These are phyloP conservation scores for Xenosphaeropsis pyriputrescens DNA, from an alignment of 2,329 filamentous ascomycete species.

Conservation along the genomic window DNA sequence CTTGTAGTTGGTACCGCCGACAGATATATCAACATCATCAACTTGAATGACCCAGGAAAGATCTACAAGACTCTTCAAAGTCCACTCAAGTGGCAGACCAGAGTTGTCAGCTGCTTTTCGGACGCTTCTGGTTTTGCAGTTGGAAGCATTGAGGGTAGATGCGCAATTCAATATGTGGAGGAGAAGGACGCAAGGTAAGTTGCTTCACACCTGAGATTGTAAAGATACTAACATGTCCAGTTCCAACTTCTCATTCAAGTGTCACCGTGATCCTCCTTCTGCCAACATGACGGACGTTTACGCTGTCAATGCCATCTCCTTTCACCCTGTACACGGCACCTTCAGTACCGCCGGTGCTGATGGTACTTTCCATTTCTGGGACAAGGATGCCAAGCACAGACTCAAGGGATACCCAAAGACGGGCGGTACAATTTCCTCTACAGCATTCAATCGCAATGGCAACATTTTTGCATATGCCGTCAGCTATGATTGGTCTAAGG, in stretches of 20 bases:
- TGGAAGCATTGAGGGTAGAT: conserved; percentile 91
- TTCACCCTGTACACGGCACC: conserved; percentile 94
- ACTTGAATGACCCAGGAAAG: conserved; percentile 73
- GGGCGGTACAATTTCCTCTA: conserved; percentile 76
- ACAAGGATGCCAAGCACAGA: conserved; percentile 80
- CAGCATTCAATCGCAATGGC: conserved; percentile 80
- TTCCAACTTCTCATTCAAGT: conserved; percentile 98
- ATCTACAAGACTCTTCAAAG: conserved; percentile 96
- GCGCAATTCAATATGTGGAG: conserved; percentile 95
- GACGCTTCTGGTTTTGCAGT: conserved; percentile 89
- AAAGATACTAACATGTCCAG: conserved; percentile 21
- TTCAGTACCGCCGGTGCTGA: conserved; percentile 94
- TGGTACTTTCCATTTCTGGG: conserved; percentile 95
- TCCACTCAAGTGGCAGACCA: conserved; percentile 95
- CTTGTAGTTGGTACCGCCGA: conserved; percentile 89
- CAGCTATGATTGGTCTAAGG: conserved; percentile 98
- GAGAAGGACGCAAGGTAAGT: conserved; percentile 71
- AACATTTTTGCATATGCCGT: conserved; percentile 79
- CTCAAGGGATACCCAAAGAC: conserved; percentile 79
- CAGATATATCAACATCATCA: conserved; percentile 89
- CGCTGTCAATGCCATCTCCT: conserved; percentile 92
- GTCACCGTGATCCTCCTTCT: conserved; percentile 71
- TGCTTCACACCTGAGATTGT: conserved; percentile 1
- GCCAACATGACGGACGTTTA: conserved; percentile 78
- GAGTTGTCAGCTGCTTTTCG: conserved; percentile 86